Conservation (phyloP, 2,329 filamentous ascomycete species). For the Aspergillus neoniger region DNA sequence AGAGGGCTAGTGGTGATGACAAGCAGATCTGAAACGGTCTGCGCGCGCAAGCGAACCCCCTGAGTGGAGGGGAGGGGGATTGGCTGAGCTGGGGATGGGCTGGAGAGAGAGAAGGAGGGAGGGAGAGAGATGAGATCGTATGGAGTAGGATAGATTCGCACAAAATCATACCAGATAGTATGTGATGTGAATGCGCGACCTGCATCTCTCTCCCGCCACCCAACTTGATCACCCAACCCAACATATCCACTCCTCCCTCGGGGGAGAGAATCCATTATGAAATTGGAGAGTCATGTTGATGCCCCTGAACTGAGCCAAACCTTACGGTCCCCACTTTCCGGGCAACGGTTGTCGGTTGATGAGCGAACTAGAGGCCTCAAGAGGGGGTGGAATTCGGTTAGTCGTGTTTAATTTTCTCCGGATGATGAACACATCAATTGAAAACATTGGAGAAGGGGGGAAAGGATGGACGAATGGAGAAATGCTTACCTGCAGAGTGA, state of each 20-base stretch:
- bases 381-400: background rate
- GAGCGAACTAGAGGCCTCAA: background rate
- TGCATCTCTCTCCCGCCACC: background rate
- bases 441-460: background rate
- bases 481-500: background rate
- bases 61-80: constrained; percentile 2
- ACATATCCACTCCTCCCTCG: background rate
- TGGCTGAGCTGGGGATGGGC: constrained; percentile 1
- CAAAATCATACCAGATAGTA: too few species aligned
- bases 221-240: background rate
- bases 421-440: background rate
- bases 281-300: background rate
- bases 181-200: background rate
- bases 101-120: background rate
- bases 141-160: background rate
- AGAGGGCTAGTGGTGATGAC: constrained; percentile 4
- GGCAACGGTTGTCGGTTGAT: constrained; percentile 6
- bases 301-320: constrained; percentile 10
- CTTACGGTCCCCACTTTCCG: constrained; percentile 8
- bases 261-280: background rate
- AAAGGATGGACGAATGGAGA: background rate
- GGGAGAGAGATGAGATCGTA: background rate
- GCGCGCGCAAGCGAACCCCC: constrained; percentile 6
- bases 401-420: background rate
- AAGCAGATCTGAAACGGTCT: constrained; percentile 11